Base-by-base conservation (phyloP, 768 basidiomycete species). In the Astraeus odoratus region DNA sequence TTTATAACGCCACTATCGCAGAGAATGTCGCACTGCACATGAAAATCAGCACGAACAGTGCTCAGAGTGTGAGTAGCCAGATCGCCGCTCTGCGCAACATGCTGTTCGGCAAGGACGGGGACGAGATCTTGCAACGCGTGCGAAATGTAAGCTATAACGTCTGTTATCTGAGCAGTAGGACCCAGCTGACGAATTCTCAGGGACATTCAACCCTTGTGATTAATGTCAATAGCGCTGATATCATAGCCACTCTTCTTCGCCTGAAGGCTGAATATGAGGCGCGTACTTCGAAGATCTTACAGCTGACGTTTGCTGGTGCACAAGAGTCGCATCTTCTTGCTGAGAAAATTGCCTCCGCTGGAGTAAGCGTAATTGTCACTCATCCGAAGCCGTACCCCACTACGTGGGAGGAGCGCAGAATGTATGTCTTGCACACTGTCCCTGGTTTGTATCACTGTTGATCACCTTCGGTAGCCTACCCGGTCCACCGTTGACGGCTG, bases 351-450 rank as follows among this genome's bases (percentile, higher is more conserved):
- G 76, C 83, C 63, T 52, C 54, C 57, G 81, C 82, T 1, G 68
- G 71, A 8, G 74, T 92, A 3, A 81, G 82, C 31, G 83, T 91
- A n/a, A 74, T 93, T 22, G 66, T 92, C 20, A 69, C 75, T 0
- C 76, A 76, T 5, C 60, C 78, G 0, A 67, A 86, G 33, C 77
- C 83, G 0, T 84, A 73, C 65, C 86, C 87, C 0, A 51, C 45
- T 3, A 63, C 62, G 3, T 92, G 88, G 88, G 79, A 86, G 43
- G 58, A 69, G 34, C 69, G 75, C 38, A 67, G 86, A 45, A 74
- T 83, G 82, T 82, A 53, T 53, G 80, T 13, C 12, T 20, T 19
- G 34, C 12, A 31, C 4, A 26, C 39, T 7, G 35, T 37, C 12
- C 18, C n/a, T 18, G 23, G 29, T 7, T 25, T 10, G 25, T 19